These are phyloP conservation scores for Serendipita vermifera DNA, from an alignment of 768 basidiomycete genomes.

Conservation along the genomic window DNA sequence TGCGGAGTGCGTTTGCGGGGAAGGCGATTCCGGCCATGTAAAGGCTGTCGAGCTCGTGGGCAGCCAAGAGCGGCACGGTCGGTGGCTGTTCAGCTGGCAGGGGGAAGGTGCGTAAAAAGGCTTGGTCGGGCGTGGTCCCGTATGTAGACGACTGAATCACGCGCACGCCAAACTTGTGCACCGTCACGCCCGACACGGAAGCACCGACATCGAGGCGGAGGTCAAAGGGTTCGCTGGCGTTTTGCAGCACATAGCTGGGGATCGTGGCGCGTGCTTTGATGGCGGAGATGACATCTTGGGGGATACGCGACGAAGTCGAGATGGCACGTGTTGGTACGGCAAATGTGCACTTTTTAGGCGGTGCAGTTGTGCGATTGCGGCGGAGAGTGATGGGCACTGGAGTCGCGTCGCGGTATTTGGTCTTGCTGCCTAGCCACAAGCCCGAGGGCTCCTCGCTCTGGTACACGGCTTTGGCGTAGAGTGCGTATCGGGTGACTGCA, in stretches of 20 bases:
- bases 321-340: background rate
- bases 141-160: background rate
- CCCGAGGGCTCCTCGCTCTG: background rate
- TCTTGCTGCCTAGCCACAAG: background rate
- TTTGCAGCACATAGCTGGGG: background rate
- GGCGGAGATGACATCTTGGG: background rate
- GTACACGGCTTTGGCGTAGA: conserved; percentile 1
- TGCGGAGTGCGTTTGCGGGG: background rate
- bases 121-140: background rate
- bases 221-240: background rate
- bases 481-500: background rate
- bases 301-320: background rate
- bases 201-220: conserved; percentile 1
- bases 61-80: background rate
- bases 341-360: background rate
- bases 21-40: background rate
- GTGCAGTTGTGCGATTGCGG: background rate
- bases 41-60: background rate
- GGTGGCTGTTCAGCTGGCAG: conserved; percentile 2
- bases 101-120: background rate
- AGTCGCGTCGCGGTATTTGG: conserved; percentile 1
- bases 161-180: background rate
- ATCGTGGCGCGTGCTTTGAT: background rate
- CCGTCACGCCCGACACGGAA: background rate
- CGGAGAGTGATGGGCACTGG: background rate